Evolutionary conservation across 139 green algal species (phyloP), one percentile per base, ranked within the genome.

Genomic region (Zygnema cylindricum): DNA sequence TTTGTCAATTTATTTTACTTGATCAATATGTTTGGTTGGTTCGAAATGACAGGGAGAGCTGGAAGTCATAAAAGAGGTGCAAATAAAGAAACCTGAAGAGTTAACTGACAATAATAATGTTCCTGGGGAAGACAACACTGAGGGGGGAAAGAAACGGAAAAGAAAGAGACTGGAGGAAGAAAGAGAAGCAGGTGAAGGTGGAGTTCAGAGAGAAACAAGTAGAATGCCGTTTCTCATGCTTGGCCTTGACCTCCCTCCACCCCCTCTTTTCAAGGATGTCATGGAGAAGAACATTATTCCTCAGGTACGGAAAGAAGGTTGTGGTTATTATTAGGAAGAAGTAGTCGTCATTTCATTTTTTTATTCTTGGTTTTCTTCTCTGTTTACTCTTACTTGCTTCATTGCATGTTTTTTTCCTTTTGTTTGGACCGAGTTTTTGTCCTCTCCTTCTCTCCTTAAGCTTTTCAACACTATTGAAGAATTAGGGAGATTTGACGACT

Each of bases 281-380:
- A 86, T 98, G 91, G 96, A 99, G 86, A 96, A 97, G 88, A 97
- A 98, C 91, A 98, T 98, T 93, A 99, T 99, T 83, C 97, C 97
- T n/a, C 97, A 99, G 94, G 96, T 96, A 69, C 25, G 57, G 57
- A n/a, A 30, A 73, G 57, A 30, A n/a, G n/a, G n/a, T n/a, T n/a
- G n/a, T n/a, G n/a, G n/a, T n/a, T n/a, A n/a, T n/a, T n/a, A n/a
- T n/a, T n/a, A n/a, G n/a, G n/a, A n/a, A n/a, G n/a, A n/a, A n/a
- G n/a, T n/a, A n/a, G n/a, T 73, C 57, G 25, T 30, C 30, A 25
- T 73, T 30, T 73, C 57, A 35, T 30, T 73, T 30, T 73, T 30
- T 73, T 30, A 35, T 30, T 73, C 57, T 73, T 30, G 25, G 30
- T 73, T 30, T 73, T 30, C 30, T 30, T 73, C 57, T 73, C 57